Evolutionary conservation across 257 asterid species (phyloP).

Genomic region (Nicotiana attenuata): DNA sequence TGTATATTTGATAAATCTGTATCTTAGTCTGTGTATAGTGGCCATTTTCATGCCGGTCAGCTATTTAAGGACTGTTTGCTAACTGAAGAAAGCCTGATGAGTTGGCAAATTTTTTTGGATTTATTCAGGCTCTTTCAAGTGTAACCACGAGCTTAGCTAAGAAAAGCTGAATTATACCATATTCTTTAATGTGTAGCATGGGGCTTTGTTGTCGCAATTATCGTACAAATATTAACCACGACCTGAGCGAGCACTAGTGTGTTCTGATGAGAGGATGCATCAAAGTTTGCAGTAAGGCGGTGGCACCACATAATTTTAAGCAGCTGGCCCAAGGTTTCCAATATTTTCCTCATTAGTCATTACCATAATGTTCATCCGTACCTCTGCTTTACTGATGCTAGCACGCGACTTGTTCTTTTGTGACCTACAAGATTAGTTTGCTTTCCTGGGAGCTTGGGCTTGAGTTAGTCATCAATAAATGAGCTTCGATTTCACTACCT

Average conservation of each 20-base stretch:
- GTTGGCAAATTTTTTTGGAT: background rate
- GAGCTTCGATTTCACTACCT: background rate
- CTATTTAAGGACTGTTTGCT: slow-evolving; percentile 22
- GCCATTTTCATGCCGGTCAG: slow-evolving; percentile 42
- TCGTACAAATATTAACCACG: background rate
- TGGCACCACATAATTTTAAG: slow-evolving; percentile 2
- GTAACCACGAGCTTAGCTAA: slow-evolving; percentile 9
- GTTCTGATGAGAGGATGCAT: background rate
- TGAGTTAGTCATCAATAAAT: background rate
- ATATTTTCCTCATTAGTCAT: background rate
- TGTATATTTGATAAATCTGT: slow-evolving; percentile 38
- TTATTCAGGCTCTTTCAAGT: slow-evolving; percentile 12
- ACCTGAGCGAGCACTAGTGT: background rate
- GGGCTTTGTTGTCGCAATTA: background rate
- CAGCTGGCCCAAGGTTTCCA: background rate
- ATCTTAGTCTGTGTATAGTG: slow-evolving; percentile 36
- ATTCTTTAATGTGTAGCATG: background rate
- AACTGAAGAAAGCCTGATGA: slow-evolving; percentile 10
- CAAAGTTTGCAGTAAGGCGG: background rate
- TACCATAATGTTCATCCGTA: background rate
- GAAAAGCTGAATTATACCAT: background rate
- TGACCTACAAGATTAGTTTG: background rate
- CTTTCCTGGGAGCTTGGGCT: background rate
- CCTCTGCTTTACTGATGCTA: background rate
- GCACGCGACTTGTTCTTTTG: background rate